Conservation (phyloP, 805 yeast genomes). For the Candida multigemmis region DNA sequence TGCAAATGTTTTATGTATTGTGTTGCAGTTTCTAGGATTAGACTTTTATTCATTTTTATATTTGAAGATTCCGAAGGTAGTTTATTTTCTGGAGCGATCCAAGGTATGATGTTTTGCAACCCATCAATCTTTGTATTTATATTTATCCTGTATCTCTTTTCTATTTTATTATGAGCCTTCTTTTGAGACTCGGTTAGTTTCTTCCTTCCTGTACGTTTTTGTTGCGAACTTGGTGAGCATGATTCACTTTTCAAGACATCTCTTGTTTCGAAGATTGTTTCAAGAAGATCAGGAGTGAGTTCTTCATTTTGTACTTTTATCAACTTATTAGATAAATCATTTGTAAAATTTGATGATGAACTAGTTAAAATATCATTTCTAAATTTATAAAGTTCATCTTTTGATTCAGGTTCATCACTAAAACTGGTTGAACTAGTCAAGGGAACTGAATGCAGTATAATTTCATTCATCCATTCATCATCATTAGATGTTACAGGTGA, state of each 20-base stretch:
- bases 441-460: too few species aligned
- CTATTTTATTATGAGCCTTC: constrained; percentile 66
- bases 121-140: constrained; percentile 66
- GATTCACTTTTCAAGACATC: constrained; percentile 14
- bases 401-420: too few species aligned
- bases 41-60: constrained; percentile 48
- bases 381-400: too few species aligned
- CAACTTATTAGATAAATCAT: too few species aligned
- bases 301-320: constrained; percentile 9
- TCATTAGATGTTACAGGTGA: constrained; percentile 5
- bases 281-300: constrained; percentile 14
- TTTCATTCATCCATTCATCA: constrained; percentile 7
- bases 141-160: constrained; percentile 61
- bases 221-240: constrained; percentile 4
- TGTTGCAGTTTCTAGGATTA: constrained; percentile 62
- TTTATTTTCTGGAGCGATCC: constrained; percentile 53
- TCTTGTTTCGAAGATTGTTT: constrained; percentile 18
- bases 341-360: too few species aligned
- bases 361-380: too few species aligned
- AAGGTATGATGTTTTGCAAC: constrained; percentile 57
- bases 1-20: constrained; percentile 49
- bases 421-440: too few species aligned
- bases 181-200: constrained; percentile 52
- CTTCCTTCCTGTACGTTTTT: constrained; percentile 43
- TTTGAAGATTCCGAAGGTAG: constrained; percentile 1